phyloP scores from a whole-genome alignment of 1,284 basidiomycete species.

The Ustilago esculenta region DNA sequence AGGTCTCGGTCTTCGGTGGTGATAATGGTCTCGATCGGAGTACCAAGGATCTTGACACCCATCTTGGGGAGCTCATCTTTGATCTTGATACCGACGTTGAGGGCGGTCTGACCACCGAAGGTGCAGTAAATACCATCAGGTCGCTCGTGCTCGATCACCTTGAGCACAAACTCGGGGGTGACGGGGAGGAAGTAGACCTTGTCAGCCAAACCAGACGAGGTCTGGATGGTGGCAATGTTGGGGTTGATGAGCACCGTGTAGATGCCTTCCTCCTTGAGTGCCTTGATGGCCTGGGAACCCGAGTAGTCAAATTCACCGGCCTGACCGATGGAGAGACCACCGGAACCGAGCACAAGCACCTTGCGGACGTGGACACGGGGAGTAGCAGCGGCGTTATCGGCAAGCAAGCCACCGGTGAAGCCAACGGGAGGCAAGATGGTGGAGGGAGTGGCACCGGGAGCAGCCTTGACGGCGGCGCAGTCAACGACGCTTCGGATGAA shows the following conservation, averaged over 20 bases:
- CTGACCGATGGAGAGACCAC: conserved; percentile 96
- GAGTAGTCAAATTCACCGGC: conserved; percentile 99
- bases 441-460: conserved; percentile 30
- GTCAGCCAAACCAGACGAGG: conserved; percentile 94
- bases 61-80: conserved; percentile 86
- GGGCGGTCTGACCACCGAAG: conserved; percentile 96
- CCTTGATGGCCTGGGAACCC: conserved; percentile 98
- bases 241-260: conserved; percentile 97
- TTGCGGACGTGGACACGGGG: conserved; percentile 85
- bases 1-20: conserved; percentile 95
- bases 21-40: conserved; percentile 96
- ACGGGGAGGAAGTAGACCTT: conserved; percentile 99
- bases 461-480: conserved; percentile 75
- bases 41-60: conserved; percentile 92
- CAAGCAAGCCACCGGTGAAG: conserved; percentile 87
- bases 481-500: conserved; percentile 89
- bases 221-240: conserved; percentile 99
- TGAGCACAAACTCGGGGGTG: conserved; percentile 95
- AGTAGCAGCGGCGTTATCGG: conserved; percentile 80
- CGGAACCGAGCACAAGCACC: conserved; percentile 96
- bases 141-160: conserved; percentile 97
- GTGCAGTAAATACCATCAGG: conserved; percentile 99
- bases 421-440: conserved; percentile 72
- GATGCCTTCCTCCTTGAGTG: conserved; percentile 96
- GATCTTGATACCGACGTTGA: conserved; percentile 96